Percentiles rank a stretch among this genome's conserved stretches.
Conservation (phyloP, 2,329 filamentous ascomycete species). For the Paracorniculantispora psalliotae region DNA sequence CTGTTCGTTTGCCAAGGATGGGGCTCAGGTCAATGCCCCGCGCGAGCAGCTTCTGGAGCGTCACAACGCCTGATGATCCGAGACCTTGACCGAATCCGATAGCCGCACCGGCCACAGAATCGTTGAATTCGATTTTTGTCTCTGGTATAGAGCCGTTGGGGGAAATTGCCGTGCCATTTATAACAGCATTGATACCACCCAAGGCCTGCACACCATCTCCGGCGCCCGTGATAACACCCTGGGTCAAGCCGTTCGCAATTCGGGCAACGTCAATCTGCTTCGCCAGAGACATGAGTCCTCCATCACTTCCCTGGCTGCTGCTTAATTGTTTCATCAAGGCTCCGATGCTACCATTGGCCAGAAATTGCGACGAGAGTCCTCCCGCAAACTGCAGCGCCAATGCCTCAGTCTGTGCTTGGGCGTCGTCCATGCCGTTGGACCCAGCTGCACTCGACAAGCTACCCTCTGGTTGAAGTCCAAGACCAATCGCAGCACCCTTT, state of each 20-base stretch:
- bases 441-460: background rate
- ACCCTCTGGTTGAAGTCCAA: constrained; percentile 25
- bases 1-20: background rate
- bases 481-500: constrained; percentile 22
- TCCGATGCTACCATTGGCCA: constrained; percentile 26
- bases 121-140: constrained; percentile 27
- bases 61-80: constrained; percentile 28
- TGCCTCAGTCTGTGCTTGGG: constrained; percentile 18
- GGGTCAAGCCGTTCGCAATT: constrained; percentile 30
- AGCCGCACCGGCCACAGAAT: constrained; percentile 30
- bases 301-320: constrained; percentile 12
- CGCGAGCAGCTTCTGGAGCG: constrained; percentile 25
- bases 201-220: constrained; percentile 28
- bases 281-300: constrained; percentile 11
- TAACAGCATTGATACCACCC: constrained; percentile 27
- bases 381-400: constrained; percentile 23
- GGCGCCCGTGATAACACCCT: constrained; percentile 31
- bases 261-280: constrained; percentile 21
- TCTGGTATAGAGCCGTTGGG: constrained; percentile 18
- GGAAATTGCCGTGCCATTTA: constrained; percentile 24
- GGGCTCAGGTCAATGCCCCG: constrained; percentile 15
- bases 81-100: constrained; percentile 32
- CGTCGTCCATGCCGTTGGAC: background rate
- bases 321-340: constrained; percentile 19
- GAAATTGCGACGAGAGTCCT: constrained; percentile 27